Conservation (phyloP, 2,329 filamentous ascomycete genomes). For the Fusarium nematophilum region DNA sequence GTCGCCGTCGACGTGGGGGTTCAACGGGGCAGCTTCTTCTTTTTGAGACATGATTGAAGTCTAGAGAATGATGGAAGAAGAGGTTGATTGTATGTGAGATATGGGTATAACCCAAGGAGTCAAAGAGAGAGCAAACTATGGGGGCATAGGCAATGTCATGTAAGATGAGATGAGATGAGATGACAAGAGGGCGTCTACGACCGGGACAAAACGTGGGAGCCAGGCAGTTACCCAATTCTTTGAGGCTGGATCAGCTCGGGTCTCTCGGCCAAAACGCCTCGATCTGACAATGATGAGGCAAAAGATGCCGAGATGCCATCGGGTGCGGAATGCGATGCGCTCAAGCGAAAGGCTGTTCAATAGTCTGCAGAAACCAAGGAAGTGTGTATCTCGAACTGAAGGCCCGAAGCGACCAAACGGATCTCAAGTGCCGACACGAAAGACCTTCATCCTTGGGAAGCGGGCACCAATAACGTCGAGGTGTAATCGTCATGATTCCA, state of each 20-base stretch:
- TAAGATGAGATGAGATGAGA: not conserved
- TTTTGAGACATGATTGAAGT: conserved; percentile 33
- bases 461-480: conserved; percentile 40
- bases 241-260: conserved; percentile 16
- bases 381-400: conserved; percentile 9
- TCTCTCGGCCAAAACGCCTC: conserved; percentile 16
- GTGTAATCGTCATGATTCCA: conserved; percentile 15
- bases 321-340: no score
- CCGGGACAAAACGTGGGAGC: conserved; percentile 9
- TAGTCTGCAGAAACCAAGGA: conserved; percentile 17
- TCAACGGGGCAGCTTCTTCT: conserved; percentile 35
- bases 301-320: conserved; percentile 10
- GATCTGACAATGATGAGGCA: conserved; percentile 18
- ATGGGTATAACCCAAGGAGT: not conserved
- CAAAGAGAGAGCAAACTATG: not conserved
- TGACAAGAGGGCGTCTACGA: conserved; percentile 17
- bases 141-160: not conserved
- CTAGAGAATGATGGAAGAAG: not conserved
- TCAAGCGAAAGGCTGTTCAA: conserved; percentile 26
- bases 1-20: conserved; percentile 24
- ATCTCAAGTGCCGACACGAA: conserved; percentile 4
- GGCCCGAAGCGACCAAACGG: not conserved
- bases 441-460: not conserved
- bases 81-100: not conserved
- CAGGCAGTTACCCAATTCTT: conserved; percentile 12